Percentiles rank a stretch among this genome's conserved stretches.
These are phyloP conservation scores for Nakazawaea pomicola DNA, from an alignment of 805 yeast genomes.

Conservation along the genomic window DNA sequence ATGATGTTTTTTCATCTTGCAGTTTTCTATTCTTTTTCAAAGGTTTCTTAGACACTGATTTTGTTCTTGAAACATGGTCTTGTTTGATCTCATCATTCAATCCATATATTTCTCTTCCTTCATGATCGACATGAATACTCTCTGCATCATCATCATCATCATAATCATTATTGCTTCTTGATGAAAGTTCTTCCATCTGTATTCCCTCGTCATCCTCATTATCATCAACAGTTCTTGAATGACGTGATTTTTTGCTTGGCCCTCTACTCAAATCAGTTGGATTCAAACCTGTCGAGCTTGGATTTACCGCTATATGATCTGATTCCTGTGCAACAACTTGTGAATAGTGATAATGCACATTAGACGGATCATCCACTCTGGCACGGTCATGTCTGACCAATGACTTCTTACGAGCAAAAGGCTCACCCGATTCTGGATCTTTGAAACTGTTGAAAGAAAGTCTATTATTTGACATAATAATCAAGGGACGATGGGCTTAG, in stretches of 20 bases:
- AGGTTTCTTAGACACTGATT: too few relatives aligned
- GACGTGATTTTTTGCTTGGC: too few relatives aligned
- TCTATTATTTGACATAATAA: not conserved
- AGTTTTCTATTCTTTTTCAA: not conserved
- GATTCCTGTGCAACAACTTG: constrained; percentile 67
- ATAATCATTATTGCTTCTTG: not conserved
- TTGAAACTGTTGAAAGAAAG: constrained; percentile 3
- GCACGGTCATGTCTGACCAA: constrained; percentile 84
- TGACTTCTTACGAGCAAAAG: constrained; percentile 58
- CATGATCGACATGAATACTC: constrained; percentile 12
- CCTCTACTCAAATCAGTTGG: constrained; percentile 28
- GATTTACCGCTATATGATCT: constrained; percentile 56
- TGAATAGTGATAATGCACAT: constrained; percentile 75
- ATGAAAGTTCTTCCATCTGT: constrained; percentile 16
- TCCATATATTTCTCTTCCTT: constrained; percentile 51
- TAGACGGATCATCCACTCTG: constrained; percentile 39
- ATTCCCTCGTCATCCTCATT: constrained; percentile 16
- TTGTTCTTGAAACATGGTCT: not conserved
- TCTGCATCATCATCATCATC: constrained; percentile 1
- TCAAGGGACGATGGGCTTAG: too few relatives aligned
- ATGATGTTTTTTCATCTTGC: constrained; percentile 9
- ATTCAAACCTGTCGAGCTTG: constrained; percentile 69
- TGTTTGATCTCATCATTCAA: constrained; percentile 51
- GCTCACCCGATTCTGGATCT: constrained; percentile 25
- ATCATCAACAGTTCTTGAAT: too few relatives aligned